Evolutionary conservation across 139 green algal species (phyloP).

Genomic region (Chlorella sp.): DNA sequence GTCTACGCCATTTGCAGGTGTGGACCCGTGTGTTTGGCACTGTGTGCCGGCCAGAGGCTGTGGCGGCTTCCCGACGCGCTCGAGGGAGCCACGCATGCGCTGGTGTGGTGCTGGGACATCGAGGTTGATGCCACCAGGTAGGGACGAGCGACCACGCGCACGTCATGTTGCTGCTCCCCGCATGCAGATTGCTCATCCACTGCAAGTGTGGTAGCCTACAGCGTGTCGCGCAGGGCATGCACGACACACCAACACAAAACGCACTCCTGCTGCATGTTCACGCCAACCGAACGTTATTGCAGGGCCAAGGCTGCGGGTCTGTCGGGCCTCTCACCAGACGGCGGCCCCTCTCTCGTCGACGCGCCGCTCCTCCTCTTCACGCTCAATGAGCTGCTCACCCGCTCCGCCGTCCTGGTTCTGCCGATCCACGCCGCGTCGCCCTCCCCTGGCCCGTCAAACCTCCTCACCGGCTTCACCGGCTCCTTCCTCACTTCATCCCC

Average conservation of each 20-base stretch:
- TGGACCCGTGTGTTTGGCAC: slow-evolving; percentile 55
- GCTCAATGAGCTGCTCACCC: slow-evolving; percentile 64
- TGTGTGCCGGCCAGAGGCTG: slow-evolving; percentile 60
- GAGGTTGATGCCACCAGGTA: slow-evolving; percentile 17
- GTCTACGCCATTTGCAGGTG: too few relatives aligned
- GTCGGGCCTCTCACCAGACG: neutral
- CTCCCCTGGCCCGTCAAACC: neutral
- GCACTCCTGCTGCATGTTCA: too few relatives aligned
- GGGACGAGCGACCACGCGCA: too few relatives aligned
- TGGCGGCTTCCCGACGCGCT: slow-evolving; percentile 50
- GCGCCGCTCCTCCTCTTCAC: slow-evolving; percentile 53
- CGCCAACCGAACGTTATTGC: neutral
- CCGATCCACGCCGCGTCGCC: slow-evolving; percentile 41
- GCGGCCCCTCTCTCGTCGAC: slow-evolving; percentile 32
- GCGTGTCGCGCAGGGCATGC: too few relatives aligned
- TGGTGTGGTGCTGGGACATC: slow-evolving; percentile 66
- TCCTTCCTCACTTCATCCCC: too few relatives aligned
- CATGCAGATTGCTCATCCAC: too few relatives aligned
- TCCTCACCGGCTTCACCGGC: neutral
- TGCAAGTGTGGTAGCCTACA: too few relatives aligned
- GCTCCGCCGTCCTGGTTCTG: slow-evolving; percentile 72
- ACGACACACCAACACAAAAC: too few relatives aligned
- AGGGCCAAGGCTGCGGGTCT: neutral
- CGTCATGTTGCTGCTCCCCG: too few relatives aligned
- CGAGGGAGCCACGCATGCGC: slow-evolving; percentile 32